These are phyloP conservation scores for Spinacia oleracea DNA, from an alignment of 179 eudicot species.

Conservation along the genomic window DNA sequence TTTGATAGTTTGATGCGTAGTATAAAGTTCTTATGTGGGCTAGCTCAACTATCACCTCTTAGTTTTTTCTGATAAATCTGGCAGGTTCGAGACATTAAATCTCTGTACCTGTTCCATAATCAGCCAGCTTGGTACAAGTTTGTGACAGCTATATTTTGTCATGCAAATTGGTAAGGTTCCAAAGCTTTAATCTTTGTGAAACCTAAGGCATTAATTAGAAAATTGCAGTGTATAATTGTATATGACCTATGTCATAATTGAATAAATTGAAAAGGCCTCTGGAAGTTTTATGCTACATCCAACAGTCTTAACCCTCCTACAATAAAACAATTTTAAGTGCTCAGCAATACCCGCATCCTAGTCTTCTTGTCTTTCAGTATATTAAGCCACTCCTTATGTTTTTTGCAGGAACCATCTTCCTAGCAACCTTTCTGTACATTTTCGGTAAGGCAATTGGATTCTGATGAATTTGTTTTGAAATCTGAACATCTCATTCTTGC, in stretches of 20 bases:
- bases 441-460: slow-evolving; percentile 61
- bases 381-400: slow-evolving; percentile 14
- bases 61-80: slow-evolving; percentile 10
- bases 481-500: neutral
- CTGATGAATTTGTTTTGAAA: neutral
- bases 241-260: neutral
- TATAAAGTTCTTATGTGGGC: neutral
- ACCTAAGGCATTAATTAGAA: slow-evolving; percentile 6
- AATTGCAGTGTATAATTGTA: too few species aligned
- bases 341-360: neutral
- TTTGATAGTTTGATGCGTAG: neutral
- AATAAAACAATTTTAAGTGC: neutral
- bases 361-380: neutral
- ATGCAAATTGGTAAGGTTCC: slow-evolving; percentile 79
- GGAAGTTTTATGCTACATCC: neutral
- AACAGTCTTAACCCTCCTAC: neutral
- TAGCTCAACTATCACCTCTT: neutral
- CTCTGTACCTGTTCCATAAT: slow-evolving; percentile 76
- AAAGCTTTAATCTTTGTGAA: neutral
- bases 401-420: slow-evolving; percentile 90
- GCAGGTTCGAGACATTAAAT: slow-evolving; percentile 68
- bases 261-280: slow-evolving; percentile 9
- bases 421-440: slow-evolving; percentile 95
- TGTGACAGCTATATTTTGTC: slow-evolving; percentile 95
- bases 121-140: slow-evolving; percentile 92